A percentile compares a stretch with the other conserved stretches of the same genome.
phyloP scores from a whole-genome alignment of 495 filamentous ascomycete genomes.

The Xanthoparmelia taractica region DNA sequence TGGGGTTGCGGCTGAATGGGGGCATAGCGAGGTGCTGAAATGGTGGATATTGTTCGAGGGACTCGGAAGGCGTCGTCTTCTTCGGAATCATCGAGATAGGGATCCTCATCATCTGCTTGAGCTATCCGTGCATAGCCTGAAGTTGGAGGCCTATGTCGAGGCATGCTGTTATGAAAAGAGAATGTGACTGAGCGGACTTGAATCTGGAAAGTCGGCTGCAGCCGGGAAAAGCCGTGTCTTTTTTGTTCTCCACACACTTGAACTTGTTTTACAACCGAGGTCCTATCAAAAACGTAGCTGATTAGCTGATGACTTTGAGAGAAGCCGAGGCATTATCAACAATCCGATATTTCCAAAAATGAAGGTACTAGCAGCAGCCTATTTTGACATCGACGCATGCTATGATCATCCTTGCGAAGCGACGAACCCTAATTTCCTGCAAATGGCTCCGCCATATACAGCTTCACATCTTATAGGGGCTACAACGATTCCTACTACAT shows the following conservation, averaged over 20 bases:
- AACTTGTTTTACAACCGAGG: too few relatives aligned
- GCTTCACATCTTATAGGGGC: not conserved
- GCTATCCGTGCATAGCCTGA: constrained; percentile 89
- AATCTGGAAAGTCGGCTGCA: constrained; percentile 10
- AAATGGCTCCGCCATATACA: not conserved
- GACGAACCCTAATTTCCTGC: not conserved
- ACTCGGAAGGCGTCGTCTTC: constrained; percentile 50
- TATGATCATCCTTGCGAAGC: not conserved
- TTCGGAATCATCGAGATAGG: constrained; percentile 62
- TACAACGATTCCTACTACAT: not conserved
- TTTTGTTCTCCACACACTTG: too few relatives aligned
- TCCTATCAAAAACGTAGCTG: too few relatives aligned
- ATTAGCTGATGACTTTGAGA: too few relatives aligned
- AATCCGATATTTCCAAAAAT: not conserved
- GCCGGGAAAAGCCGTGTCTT: constrained; percentile 15
- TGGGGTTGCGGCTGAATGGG: constrained; percentile 44
- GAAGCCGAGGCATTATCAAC: too few relatives aligned
- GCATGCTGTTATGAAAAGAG: constrained; percentile 34
- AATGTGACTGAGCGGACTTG: constrained; percentile 4
- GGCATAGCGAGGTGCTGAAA: constrained; percentile 60
- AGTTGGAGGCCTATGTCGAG: constrained; percentile 58
- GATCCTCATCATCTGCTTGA: constrained; percentile 71
- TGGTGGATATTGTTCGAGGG: constrained; percentile 50
- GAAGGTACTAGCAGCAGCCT: not conserved
- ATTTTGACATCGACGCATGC: not conserved